phyloP scores from a whole-genome alignment of 495 filamentous ascomycete species.

The Achaetomiella virescens region DNA sequence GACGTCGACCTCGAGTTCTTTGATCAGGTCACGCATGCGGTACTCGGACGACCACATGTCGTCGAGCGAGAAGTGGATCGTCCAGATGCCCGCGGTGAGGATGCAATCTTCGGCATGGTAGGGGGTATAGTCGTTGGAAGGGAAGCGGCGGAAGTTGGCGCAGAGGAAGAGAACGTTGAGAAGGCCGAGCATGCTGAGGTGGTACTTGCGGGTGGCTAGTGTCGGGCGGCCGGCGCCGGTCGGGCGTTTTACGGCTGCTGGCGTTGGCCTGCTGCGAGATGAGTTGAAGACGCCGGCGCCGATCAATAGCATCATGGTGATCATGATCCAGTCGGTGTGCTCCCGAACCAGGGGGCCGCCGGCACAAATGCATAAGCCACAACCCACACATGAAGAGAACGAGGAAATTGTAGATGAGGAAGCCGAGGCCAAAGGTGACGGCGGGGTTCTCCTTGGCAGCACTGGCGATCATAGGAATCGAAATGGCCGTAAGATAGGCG shows the following conservation, averaged over 20 bases:
- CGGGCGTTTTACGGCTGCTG: conserved; percentile 7
- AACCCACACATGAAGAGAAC: conserved; percentile 96
- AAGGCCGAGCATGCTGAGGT: conserved; percentile 42
- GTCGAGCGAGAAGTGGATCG: conserved; percentile 94
- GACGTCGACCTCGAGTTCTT: conserved; percentile 90
- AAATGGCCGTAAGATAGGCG: conserved; percentile 74
- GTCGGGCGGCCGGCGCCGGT: conserved; percentile 16
- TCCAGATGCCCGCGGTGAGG: conserved; percentile 95
- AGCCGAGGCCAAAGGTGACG: conserved; percentile 76
- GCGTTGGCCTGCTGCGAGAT: conserved; percentile 36
- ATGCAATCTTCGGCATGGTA: conserved; percentile 83
- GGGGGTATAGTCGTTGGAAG: conserved; percentile 82
- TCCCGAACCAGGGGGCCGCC: conserved; percentile 90
- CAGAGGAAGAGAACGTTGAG: conserved; percentile 75
- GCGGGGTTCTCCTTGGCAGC: conserved; percentile 70
- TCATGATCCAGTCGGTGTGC: conserved; percentile 93
- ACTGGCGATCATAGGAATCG: conserved; percentile 66
- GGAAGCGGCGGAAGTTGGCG: conserved; percentile 89
- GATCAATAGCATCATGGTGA: conserved; percentile 73
- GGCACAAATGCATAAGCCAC: conserved; percentile 98
- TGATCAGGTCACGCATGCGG: conserved; percentile 87
- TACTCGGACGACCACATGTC: conserved; percentile 97
- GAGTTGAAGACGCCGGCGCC: conserved; percentile 80
- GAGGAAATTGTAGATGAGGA: conserved; percentile 83
- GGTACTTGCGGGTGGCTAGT: conserved; percentile 47